Percentiles rank a stretch among this genome's conserved stretches.
Conservation (phyloP, 202 grass and related monocot genomes). For the Schoenoplectus tabernaemontani region DNA sequence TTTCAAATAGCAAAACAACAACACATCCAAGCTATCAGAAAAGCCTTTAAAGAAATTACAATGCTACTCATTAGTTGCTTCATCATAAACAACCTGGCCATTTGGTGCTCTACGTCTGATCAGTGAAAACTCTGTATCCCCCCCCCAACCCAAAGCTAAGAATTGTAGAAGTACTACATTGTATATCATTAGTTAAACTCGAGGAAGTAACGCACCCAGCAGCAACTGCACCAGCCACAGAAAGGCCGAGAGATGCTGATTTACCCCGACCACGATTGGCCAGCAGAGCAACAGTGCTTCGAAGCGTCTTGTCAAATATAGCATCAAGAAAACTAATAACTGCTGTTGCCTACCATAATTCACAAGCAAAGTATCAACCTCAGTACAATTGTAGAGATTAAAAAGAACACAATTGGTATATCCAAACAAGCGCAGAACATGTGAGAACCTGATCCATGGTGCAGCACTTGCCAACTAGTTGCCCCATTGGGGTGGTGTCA, state of each 20-base stretch:
- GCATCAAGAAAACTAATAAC: conserved; percentile 89
- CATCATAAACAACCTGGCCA: background rate
- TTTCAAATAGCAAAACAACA: background rate
- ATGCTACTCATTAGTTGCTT: background rate
- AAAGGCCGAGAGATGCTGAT: conserved; percentile 92
- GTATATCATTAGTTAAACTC: conserved; percentile 11
- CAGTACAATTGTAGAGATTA: background rate
- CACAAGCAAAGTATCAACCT: conserved; percentile 17
- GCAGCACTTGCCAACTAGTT: conserved; percentile 87
- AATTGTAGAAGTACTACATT: background rate
- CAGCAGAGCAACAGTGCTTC: conserved; percentile 69
- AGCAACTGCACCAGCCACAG: conserved; percentile 86
- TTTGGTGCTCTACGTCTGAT: background rate
- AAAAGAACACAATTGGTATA: background rate
- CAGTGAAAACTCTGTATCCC: background rate
- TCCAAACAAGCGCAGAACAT: background rate
- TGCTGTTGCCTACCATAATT: conserved; percentile 51
- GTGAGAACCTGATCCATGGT: conserved; percentile 83
- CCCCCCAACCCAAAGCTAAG: background rate
- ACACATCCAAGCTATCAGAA: background rate
- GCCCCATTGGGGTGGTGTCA: conserved; percentile 77
- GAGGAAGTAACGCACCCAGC: conserved; percentile 53
- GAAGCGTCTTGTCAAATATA: conserved; percentile 87
- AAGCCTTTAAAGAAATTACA: background rate
- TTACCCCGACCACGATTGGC: conserved; percentile 95